phyloP scores from a whole-genome alignment of 1,139 yeast genomes.

The Kodamaea alishanica region DNA sequence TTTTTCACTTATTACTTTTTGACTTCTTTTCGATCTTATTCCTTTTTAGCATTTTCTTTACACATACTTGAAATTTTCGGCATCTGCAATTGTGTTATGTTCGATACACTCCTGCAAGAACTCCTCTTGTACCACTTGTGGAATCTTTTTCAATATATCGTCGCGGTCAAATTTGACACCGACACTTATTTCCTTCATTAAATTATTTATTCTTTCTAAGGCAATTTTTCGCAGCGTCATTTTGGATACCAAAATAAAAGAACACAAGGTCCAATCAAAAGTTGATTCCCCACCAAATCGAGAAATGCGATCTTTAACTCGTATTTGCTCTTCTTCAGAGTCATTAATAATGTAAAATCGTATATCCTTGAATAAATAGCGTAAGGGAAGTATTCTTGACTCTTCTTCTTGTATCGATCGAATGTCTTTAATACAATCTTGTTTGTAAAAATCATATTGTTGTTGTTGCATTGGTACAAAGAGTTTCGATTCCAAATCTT shows the following conservation, averaged over 20 bases:
- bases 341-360: constrained; percentile 22
- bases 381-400: constrained; percentile 13
- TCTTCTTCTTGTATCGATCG: constrained; percentile 10
- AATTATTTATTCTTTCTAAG: constrained; percentile 10
- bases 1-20: no score
- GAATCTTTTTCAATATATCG: constrained; percentile 28
- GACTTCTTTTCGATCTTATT: no score
- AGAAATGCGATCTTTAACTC: constrained; percentile 21
- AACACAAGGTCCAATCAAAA: constrained; percentile 15
- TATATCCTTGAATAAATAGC: constrained; percentile 21
- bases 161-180: constrained; percentile 15
- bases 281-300: constrained; percentile 32
- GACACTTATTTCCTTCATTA: constrained; percentile 22
- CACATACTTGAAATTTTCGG: constrained; percentile 32
- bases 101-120: constrained; percentile 45
- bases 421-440: constrained; percentile 9
- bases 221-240: constrained; percentile 8
- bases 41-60: constrained; percentile 1
- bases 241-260: constrained; percentile 24
- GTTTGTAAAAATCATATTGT: constrained; percentile 9
- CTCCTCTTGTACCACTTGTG: constrained; percentile 41
- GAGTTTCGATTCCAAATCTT: background rate
- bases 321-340: constrained; percentile 2
- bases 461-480: constrained; percentile 9
- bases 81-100: constrained; percentile 42